A percentile compares a stretch with the other conserved stretches of the same genome.
These are phyloP conservation scores for Penicillium sp. DNA, from an alignment of 2,329 filamentous ascomycete genomes.

Conservation along the genomic window DNA sequence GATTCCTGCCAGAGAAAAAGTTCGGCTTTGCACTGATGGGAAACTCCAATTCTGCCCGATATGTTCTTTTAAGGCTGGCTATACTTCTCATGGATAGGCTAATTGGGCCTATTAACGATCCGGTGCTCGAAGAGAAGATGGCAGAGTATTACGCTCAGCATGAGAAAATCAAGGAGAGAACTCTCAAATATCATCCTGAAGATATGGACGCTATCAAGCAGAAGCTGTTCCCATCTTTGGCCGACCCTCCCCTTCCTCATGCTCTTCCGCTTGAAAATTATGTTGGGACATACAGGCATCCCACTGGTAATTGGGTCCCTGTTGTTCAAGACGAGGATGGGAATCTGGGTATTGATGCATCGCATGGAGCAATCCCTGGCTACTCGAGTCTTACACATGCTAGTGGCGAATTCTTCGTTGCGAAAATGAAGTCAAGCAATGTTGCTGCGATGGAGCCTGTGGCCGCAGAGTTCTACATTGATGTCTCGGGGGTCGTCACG, in stretches of 20 bases:
- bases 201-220: slow-evolving; percentile 10
- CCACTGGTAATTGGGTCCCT: slow-evolving; percentile 12
- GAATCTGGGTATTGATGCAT: slow-evolving; percentile 19
- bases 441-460: slow-evolving; percentile 10
- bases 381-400: slow-evolving; percentile 24
- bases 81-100: slow-evolving; percentile 23
- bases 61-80: slow-evolving; percentile 9
- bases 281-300: slow-evolving; percentile 27
- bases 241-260: slow-evolving; percentile 16
- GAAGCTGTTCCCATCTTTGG: slow-evolving; percentile 23
- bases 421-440: slow-evolving; percentile 8
- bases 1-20: slow-evolving; percentile 30
- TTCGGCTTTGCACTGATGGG: slow-evolving; percentile 36
- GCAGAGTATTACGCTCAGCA: slow-evolving; percentile 13
- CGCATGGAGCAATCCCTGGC: slow-evolving; percentile 18
- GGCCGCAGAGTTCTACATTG: slow-evolving; percentile 26
- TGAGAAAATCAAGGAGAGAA: slow-evolving; percentile 1
- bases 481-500: slow-evolving; percentile 11
- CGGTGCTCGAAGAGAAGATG: slow-evolving; percentile 12
- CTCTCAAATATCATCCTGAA: neutral
- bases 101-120: slow-evolving; percentile 18
- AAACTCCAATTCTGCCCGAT: slow-evolving; percentile 21
- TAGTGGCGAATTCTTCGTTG: slow-evolving; percentile 31
- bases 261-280: slow-evolving; percentile 25
- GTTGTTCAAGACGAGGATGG: slow-evolving; percentile 11